Evolutionary conservation across 2,329 filamentous ascomycete species (phyloP), one percentile per base, ranked within the genome.

Genomic region (Blastomyces parvus): DNA sequence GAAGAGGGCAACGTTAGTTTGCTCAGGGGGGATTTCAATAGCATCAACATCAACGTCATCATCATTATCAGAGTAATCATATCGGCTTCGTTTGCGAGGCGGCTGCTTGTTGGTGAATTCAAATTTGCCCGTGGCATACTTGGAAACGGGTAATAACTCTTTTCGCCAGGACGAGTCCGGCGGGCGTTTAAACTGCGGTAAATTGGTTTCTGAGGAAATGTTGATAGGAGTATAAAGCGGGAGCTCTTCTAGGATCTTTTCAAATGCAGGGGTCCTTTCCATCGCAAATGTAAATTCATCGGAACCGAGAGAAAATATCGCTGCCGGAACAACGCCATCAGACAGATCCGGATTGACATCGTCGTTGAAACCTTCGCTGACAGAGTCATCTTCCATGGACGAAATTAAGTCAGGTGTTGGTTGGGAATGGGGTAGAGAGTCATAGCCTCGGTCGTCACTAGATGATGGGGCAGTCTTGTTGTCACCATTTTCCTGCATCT

Each of bases 1-100:
- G 76, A 99, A 99, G 0, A 99, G 79, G 1, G 93, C 92, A 64
- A 97, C 90, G 64, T 90, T 84, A 1, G 82, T 85, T 67, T 88
- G 87, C 66, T 89, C 85, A 0, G 91, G 87, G 1, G 84, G 82
- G 9, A 92, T 72, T 52, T 84, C 81, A 52, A 74, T 63, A 22
- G 76, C 69, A 27, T 75, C 73, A 59, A 80, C 77, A 42, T 86
- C 85, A 30, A 84, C 81, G 25, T 86, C 83, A 13, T 85, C 85
- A 61, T 87, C 87, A 68, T 94, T 89, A 63, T 90, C 86, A 50
- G 52, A 40, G 69, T 95, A 94, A 62, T 88, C 83, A 70, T 88
- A 97, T n/a, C 93, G 85, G 69, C 90, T 92, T 63, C 86, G 86
- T 75, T 92, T 96, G 60, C 81, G 82, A 0, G 86, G 86, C 9